Conservation (phyloP, 257 asterid genomes). For the Fraxinus anomala region DNA sequence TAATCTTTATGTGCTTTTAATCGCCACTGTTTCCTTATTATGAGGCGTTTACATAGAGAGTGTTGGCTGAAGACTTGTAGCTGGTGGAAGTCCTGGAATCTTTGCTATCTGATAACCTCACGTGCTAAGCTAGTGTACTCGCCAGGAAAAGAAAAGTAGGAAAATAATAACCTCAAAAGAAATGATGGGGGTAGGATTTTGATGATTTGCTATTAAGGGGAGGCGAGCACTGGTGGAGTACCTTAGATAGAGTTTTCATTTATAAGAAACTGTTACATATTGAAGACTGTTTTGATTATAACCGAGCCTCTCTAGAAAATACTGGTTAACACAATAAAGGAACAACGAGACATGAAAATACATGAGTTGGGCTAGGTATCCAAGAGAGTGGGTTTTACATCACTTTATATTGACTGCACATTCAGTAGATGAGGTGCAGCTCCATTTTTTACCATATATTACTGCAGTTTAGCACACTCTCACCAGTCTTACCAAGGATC, state of each 20-base stretch:
- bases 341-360: neutral
- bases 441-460: neutral
- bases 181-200: neutral
- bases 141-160: neutral
- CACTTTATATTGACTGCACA: neutral
- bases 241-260: no score
- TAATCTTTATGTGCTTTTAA: slow-evolving; percentile 1
- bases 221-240: neutral
- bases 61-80: neutral
- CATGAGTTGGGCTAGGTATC: neutral
- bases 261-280: neutral
- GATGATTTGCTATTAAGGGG: neutral
- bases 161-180: neutral
- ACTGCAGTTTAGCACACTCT: neutral
- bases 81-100: neutral
- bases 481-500: neutral
- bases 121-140: neutral
- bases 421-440: neutral
- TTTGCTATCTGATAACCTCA: neutral
- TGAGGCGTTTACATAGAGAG: neutral
- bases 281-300: neutral
- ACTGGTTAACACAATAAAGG: neutral
- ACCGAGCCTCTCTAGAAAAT: neutral
- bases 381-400: neutral
- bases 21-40: neutral